A percentile compares a stretch with the other conserved stretches of the same genome.
phyloP scores from a whole-genome alignment of 306 rosid species.

The Trifolium fragiferum region DNA sequence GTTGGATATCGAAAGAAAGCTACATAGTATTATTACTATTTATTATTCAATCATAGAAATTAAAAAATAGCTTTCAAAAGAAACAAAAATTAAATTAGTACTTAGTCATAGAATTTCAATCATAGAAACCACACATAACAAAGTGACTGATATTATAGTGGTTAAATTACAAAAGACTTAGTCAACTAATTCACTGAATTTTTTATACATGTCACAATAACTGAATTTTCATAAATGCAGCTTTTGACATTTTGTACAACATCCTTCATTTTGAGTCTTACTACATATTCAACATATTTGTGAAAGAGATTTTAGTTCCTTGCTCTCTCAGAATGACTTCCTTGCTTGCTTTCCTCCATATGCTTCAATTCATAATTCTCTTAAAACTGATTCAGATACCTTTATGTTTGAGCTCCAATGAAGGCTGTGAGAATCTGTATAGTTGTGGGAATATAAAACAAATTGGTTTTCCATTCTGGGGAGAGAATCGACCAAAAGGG shows the following conservation, averaged over 20 bases:
- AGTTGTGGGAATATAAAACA: conserved; percentile 40
- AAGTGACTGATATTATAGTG: no score
- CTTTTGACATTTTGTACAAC: neutral
- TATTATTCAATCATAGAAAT: no score
- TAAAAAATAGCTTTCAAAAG: no score
- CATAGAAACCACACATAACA: no score
- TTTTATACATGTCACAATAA: neutral
- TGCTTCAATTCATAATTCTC: conserved; percentile 26
- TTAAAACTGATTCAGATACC: conserved; percentile 33
- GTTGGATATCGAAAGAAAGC: no score
- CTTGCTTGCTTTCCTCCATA: neutral
- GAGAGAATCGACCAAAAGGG: conserved; percentile 28
- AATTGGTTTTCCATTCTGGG: conserved; percentile 54
- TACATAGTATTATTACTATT: no score
- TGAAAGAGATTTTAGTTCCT: no score
- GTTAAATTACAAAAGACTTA: neutral
- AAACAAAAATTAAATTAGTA: no score
- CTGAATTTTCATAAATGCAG: no score
- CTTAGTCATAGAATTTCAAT: no score
- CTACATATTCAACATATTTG: neutral
- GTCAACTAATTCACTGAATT: conserved; percentile 6
- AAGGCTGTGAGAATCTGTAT: conserved; percentile 26
- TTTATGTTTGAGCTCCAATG: conserved; percentile 32
- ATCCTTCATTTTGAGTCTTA: neutral
- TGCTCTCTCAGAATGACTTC: conserved; percentile 43